Conservation (phyloP, 805 yeast species). For the Lipomyces sp. region DNA sequence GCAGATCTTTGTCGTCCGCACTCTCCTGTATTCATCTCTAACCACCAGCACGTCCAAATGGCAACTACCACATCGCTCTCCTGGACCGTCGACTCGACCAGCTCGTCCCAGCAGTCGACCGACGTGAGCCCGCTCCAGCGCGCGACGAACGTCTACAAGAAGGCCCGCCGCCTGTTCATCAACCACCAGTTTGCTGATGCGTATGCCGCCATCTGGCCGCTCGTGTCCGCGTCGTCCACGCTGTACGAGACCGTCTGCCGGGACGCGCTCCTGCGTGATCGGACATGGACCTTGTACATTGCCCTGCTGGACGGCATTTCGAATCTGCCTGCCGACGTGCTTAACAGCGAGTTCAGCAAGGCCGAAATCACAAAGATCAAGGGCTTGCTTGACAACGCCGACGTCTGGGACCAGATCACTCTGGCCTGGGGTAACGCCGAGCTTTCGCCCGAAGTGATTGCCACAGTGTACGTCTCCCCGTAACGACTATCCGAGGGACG, state of each 20-base stretch:
- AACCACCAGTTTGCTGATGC: conserved; percentile 24
- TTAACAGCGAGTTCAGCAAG: conserved; percentile 4
- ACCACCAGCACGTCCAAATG: too few relatives aligned
- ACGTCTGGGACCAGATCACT: conserved; percentile 11
- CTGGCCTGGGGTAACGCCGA: neutral
- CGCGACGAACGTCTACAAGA: neutral
- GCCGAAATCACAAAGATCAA: conserved; percentile 2
- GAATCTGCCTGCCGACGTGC: neutral
- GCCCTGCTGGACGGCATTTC: conserved; percentile 18
- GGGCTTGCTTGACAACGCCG: neutral
- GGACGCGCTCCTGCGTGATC: conserved; percentile 1
- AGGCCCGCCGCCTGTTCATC: conserved; percentile 9
- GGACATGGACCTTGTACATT: conserved; percentile 19
- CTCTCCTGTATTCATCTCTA: too few relatives aligned
- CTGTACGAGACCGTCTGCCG: neutral
- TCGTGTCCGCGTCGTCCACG: conserved; percentile 6
- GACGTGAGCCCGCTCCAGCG: too few relatives aligned
- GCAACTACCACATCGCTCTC: too few relatives aligned
- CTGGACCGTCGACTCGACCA: too few relatives aligned
- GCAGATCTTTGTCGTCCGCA: too few relatives aligned
- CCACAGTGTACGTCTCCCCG: too few relatives aligned
- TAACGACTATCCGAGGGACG: too few relatives aligned
- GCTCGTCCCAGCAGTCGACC: too few relatives aligned
- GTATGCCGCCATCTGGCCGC: conserved; percentile 5
- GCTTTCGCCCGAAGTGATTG: too few relatives aligned